Percentiles rank a stretch among this genome's conserved stretches.
These are phyloP conservation scores for Plasmodium sp. DNA, from an alignment of 169 alveolate genomes.

Conservation along the genomic window DNA sequence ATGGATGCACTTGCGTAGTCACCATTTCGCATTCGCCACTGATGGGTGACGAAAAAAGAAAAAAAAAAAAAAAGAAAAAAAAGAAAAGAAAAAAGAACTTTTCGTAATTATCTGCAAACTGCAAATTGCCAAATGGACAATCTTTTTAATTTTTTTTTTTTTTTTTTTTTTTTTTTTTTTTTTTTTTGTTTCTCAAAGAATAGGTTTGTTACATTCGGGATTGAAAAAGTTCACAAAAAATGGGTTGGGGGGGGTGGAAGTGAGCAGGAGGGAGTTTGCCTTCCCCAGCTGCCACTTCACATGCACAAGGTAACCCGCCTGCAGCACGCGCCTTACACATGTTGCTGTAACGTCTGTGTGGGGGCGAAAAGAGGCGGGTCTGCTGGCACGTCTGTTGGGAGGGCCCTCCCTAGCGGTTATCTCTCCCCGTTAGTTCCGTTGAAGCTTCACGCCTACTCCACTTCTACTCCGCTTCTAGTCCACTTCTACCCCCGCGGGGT, in stretches of 20 bases:
- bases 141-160: background rate
- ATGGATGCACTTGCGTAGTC: background rate
- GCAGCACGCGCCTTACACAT: background rate
- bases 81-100: background rate
- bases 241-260: background rate
- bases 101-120: background rate
- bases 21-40: background rate
- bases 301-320: background rate
- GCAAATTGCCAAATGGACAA: background rate
- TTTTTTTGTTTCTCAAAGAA: background rate
- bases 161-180: background rate
- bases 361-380: background rate
- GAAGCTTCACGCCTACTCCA: background rate
- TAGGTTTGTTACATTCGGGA: background rate
- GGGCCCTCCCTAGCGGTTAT: background rate
- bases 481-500: background rate
- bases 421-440: background rate
- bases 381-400: background rate
- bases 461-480: background rate
- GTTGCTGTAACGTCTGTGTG: background rate
- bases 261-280: background rate
- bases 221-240: background rate
- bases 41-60: background rate
- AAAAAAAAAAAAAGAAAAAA: background rate
- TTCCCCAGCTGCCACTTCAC: background rate